A percentile compares a stretch with the other conserved stretches of the same genome.
Conservation (phyloP, 2,329 filamentous ascomycete species). For the Beauveria caledonica region DNA sequence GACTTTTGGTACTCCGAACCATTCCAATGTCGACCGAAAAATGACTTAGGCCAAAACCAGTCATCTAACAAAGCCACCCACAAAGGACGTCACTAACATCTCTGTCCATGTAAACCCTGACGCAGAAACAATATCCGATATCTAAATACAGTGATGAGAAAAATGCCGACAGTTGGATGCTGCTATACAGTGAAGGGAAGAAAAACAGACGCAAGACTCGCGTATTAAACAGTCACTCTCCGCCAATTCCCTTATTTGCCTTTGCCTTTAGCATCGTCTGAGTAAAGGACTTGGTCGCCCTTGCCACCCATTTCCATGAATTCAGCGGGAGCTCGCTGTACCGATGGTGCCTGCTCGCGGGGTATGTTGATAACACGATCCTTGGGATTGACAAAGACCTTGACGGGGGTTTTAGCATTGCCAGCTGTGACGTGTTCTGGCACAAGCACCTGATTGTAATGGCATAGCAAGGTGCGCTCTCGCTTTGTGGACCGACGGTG, state of each 20-base stretch:
- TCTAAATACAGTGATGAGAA: slow-evolving; percentile 5
- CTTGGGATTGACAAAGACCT: slow-evolving; percentile 67
- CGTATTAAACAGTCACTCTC: not conserved
- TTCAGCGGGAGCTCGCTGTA: slow-evolving; percentile 59
- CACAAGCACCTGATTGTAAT: slow-evolving; percentile 64
- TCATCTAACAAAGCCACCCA: not conserved
- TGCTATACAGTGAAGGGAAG: not conserved
- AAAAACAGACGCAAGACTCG: not conserved
- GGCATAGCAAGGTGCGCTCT: slow-evolving; percentile 77
- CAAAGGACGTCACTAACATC: not conserved
- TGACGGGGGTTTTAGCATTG: slow-evolving; percentile 52
- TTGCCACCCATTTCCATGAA: slow-evolving; percentile 82
- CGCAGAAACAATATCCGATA: slow-evolving; percentile 1
- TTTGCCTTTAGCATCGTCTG: slow-evolving; percentile 42
- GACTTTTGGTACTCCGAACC: slow-evolving; percentile 7
- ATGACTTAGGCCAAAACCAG: not conserved
- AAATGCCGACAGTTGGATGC: not conserved
- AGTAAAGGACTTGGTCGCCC: slow-evolving; percentile 73
- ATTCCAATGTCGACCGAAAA: slow-evolving; percentile 2
- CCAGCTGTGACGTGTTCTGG: slow-evolving; percentile 46
- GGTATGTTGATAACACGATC: slow-evolving; percentile 27
- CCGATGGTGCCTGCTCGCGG: slow-evolving; percentile 59
- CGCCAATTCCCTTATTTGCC: slow-evolving; percentile 10
- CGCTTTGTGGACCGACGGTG: slow-evolving; percentile 69
- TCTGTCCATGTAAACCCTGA: not conserved